Evolutionary conservation across 176 grass and related monocot species (phyloP).

Genomic region (Metroxylon sagu): DNA sequence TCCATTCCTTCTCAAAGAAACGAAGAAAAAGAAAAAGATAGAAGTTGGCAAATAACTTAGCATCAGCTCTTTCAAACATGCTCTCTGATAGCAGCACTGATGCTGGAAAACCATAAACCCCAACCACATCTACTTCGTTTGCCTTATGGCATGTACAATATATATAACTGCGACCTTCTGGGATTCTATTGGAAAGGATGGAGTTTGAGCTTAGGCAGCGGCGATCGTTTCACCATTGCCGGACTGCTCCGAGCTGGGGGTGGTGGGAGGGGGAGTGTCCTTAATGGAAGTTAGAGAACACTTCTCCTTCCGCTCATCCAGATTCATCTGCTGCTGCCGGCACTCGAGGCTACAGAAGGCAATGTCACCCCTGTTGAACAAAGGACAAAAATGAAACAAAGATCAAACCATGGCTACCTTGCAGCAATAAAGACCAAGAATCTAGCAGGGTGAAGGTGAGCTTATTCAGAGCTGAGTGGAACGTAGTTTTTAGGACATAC

Average conservation of each 20-base stretch:
- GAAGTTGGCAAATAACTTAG: too few species aligned
- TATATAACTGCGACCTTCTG: not conserved
- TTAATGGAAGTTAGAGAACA: constrained; percentile 39
- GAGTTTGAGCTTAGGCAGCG: constrained; percentile 32
- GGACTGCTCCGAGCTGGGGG: constrained; percentile 35
- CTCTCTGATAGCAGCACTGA: not conserved
- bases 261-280: constrained; percentile 2
- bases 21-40: too few species aligned
- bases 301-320: constrained; percentile 65
- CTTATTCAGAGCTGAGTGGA: too few species aligned
- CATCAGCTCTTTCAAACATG: too few species aligned
- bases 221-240: constrained; percentile 39
- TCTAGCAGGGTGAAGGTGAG: too few species aligned
- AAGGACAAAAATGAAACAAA: not conserved
- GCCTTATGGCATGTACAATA: not conserved
- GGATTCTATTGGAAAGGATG: not conserved
- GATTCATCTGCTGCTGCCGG: constrained; percentile 71
- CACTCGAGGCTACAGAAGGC: constrained; percentile 82
- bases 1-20: too few species aligned
- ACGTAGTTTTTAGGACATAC: too few species aligned
- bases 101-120: constrained; percentile 7
- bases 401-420: too few species aligned
- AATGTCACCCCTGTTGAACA: constrained; percentile 64
- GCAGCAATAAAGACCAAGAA: too few species aligned
- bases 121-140: not conserved